Evolutionary conservation across 345 rosid species (phyloP), one percentile per base, ranked within the genome.

Genomic region (Hypericum perforatum): DNA sequence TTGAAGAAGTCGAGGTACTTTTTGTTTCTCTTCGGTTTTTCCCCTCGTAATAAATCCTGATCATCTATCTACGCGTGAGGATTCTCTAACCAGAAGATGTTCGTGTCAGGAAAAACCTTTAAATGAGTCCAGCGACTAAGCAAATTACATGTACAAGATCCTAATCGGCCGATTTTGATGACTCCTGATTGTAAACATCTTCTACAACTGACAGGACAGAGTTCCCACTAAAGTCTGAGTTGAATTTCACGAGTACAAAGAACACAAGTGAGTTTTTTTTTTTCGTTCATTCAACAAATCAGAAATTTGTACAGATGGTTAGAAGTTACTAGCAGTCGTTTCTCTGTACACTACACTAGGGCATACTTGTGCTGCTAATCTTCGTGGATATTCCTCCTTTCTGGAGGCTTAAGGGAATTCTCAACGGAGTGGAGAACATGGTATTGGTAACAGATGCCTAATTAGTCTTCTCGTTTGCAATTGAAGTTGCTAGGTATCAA

Each of bases 1-100:
- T 72, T 11, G 48, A 52, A 16, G 78, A 85, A 66, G 65, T 63
- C 49, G 54, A 78, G 86, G 89, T 82, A 69, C 56, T 36, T 44
- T 43, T 58, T 12, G 48, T 5, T 0, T n/a, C 11, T 3, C 14
- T 52, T 22, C 16, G 2, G 32, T 22, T 22, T 2, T 37, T 16
- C 7, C 37, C 2, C 48, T 22, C 39, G 9, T 41, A 0, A 39
- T 22, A 36, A 7, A 43, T 37, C 53, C 7, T 29, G n/a, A 43
- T 1, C 10, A 12, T 11, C n/a, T n/a, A n/a, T n/a, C n/a, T 6
- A 29, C 3, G 7, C 39, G 6, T 11, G 11, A 14, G 43, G 12
- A 39, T 10, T 22, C 29, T 45, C 65, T 70, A 41, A 64, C 16
- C 16, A 39, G 50, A 41, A 9, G 6, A 0, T 55, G 9, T 45